phyloP scores from a whole-genome alignment of 1,284 basidiomycete genomes.

The Papiliotrema laurentii region DNA sequence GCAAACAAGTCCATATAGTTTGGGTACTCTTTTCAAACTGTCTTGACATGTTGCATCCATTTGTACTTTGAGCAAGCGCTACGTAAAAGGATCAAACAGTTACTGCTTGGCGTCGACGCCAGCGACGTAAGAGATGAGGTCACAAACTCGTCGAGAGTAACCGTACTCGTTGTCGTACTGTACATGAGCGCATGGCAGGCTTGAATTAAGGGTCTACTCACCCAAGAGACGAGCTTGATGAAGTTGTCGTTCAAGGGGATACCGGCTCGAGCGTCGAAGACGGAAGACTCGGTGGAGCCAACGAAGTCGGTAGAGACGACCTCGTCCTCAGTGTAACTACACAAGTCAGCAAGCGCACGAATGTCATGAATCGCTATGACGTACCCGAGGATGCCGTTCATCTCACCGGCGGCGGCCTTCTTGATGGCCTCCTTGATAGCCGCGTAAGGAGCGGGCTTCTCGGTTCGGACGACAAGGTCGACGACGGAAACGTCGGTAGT shows the following conservation, averaged over 20 bases:
- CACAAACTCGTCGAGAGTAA: slow-evolving; percentile 91
- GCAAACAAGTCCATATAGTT: too few relatives aligned
- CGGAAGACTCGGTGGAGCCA: slow-evolving; percentile 70
- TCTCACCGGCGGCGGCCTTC: slow-evolving; percentile 67
- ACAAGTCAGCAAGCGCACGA: background rate
- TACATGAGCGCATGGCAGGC: background rate
- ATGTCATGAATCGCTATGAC: background rate
- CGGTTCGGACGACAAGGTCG: slow-evolving; percentile 90
- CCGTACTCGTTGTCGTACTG: slow-evolving; percentile 76
- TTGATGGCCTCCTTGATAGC: slow-evolving; percentile 87
- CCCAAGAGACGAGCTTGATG: slow-evolving; percentile 90
- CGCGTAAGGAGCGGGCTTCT: slow-evolving; percentile 81
- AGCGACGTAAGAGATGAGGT: slow-evolving; percentile 80
- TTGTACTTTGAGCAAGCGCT: background rate
- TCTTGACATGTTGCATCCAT: background rate
- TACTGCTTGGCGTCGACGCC: slow-evolving; percentile 56
- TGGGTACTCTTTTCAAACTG: too few relatives aligned
- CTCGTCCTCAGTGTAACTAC: slow-evolving; percentile 81
- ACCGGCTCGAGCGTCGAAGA: slow-evolving; percentile 90
- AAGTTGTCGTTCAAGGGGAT: slow-evolving; percentile 91
- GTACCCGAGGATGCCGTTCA: slow-evolving; percentile 72
- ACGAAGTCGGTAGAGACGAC: slow-evolving; percentile 95
- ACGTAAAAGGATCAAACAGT: too few relatives aligned
- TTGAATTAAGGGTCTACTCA: slow-evolving; percentile 29
- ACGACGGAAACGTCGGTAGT: slow-evolving; percentile 97